Percentiles rank a stretch among this genome's conserved stretches.
Conservation (phyloP, 257 asterid genomes). For the Datura wrightii region DNA sequence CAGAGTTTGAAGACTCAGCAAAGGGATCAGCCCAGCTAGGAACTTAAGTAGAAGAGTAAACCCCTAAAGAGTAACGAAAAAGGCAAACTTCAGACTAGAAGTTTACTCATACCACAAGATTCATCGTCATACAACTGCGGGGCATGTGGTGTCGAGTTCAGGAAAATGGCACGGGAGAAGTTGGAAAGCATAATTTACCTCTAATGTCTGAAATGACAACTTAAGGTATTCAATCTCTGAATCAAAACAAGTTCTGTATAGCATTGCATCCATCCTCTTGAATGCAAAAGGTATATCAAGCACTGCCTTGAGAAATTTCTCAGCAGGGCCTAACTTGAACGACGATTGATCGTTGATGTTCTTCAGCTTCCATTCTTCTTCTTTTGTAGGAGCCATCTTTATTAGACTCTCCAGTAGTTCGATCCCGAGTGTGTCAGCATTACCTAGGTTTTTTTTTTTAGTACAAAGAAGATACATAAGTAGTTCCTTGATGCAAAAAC, state of each 20-base stretch:
- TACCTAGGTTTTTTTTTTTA: constrained; percentile 51
- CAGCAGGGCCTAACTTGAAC: constrained; percentile 69
- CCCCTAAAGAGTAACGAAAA: too few relatives aligned
- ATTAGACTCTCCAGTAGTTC: constrained; percentile 78
- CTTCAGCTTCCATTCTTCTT: constrained; percentile 68
- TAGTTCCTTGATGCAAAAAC: background rate
- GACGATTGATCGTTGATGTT: constrained; percentile 65
- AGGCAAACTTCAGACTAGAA: constrained; percentile 8
- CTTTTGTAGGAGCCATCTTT: constrained; percentile 84
- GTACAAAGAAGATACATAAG: background rate
- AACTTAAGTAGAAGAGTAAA: too few relatives aligned
- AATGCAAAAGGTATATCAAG: constrained; percentile 77
- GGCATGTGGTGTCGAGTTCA: background rate
- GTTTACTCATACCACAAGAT: background rate
- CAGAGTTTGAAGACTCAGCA: too few relatives aligned
- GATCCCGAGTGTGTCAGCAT: constrained; percentile 62
- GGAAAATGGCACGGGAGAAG: background rate
- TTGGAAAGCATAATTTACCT: constrained; percentile 52
- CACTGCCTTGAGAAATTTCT: constrained; percentile 78
- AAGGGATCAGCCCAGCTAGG: too few relatives aligned
- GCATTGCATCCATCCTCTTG: constrained; percentile 85
- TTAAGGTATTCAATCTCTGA: constrained; percentile 71
- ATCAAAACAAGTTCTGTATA: constrained; percentile 68
- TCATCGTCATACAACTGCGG: background rate
- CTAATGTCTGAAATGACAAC: constrained; percentile 69